These are phyloP conservation scores for Zygosaccharomyces bisporus DNA, from an alignment of 805 yeast species.

Conservation along the genomic window DNA sequence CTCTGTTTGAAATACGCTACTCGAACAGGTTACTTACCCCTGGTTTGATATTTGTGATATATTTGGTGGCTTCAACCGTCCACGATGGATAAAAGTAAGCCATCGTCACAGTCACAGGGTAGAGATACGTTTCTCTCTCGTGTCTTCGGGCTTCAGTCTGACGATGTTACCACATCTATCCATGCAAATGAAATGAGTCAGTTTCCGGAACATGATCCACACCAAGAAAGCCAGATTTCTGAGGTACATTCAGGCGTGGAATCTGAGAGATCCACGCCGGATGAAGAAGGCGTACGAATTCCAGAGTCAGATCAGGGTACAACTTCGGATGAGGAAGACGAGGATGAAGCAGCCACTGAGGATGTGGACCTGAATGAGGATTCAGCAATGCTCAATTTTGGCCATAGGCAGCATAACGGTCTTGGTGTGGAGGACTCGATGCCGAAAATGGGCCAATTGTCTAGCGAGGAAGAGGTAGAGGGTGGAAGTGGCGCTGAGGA, in stretches of 20 bases:
- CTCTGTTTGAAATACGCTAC: background rate
- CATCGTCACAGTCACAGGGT: conserved; percentile 13
- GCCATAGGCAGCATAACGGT: background rate
- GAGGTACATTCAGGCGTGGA: conserved; percentile 1
- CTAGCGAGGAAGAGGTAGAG: conserved; percentile 42
- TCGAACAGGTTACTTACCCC: background rate
- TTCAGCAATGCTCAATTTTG: conserved; percentile 1
- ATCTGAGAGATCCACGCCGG: conserved; percentile 4
- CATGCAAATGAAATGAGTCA: conserved; percentile 30
- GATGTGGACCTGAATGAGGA: conserved; percentile 12
- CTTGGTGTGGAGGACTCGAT: conserved; percentile 18
- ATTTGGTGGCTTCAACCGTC: background rate
- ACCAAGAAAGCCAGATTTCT: conserved; percentile 2
- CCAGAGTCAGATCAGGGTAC: conserved; percentile 37
- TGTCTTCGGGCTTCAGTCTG: conserved; percentile 34
- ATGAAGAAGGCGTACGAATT: conserved; percentile 19
- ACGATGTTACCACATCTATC: conserved; percentile 28
- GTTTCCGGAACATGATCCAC: conserved; percentile 16
- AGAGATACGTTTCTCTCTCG: conserved; percentile 34
- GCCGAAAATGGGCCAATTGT: conserved; percentile 37
- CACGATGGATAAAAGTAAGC: conserved; percentile 13
- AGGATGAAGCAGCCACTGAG: conserved; percentile 8
- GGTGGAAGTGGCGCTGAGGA: conserved; percentile 37
- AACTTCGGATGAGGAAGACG: conserved; percentile 29
- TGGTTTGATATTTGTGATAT: background rate